Base-by-base conservation (phyloP, 2,329 filamentous ascomycete genomes). In the Alternaria sp. region DNA sequence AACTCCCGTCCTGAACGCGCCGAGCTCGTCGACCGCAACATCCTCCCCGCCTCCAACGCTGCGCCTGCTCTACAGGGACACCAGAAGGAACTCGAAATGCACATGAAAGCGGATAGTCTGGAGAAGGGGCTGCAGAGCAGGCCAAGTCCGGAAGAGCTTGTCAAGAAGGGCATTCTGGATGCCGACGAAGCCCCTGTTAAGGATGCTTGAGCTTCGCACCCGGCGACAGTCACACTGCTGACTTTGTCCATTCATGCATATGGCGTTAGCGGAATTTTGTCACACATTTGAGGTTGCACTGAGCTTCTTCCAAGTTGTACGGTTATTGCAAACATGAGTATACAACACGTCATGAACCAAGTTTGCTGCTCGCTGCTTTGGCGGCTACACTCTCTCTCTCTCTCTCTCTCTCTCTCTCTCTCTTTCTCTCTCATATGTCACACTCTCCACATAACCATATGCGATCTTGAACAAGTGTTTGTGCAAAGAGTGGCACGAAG, bases 61-160 rank as follows among this genome's bases (percentile, higher is more conserved):
- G 93, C 93, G 0, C 93, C 94, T 0, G 86, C 90, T 3, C 83
- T 97, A 55, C 89, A 90, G 75, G 92, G 90, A 57, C 88, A 93
- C 64, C 93, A 95, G 79, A 90, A 87, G 74, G 92, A 97, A 82
- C 88, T 97, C 43, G 88, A 93, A 79, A 93, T 90, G 77, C 90
- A 93, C 79, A 97, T 97, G 93, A 87, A 91, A 14, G 91, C 89
- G 61, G 92, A 97, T 78, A 90, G 86, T 57, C 85, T 97, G 64
- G 95, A 97, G 79, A 93, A 96, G 74, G 94, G 94, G 79, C 88
- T 97, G 64, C 87, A 90, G 73, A 86, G 90, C 71, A 86, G 94
- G 20, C 94, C 94, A 2, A 85, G 87, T 36, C 90, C 92, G 11
- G 92, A 93, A 67, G 85, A 90, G 52, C 83, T 97, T 64, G 84